These are phyloP conservation scores for Cornus suecica DNA, from an alignment of 148 eudicot genomes.

Conservation along the genomic window DNA sequence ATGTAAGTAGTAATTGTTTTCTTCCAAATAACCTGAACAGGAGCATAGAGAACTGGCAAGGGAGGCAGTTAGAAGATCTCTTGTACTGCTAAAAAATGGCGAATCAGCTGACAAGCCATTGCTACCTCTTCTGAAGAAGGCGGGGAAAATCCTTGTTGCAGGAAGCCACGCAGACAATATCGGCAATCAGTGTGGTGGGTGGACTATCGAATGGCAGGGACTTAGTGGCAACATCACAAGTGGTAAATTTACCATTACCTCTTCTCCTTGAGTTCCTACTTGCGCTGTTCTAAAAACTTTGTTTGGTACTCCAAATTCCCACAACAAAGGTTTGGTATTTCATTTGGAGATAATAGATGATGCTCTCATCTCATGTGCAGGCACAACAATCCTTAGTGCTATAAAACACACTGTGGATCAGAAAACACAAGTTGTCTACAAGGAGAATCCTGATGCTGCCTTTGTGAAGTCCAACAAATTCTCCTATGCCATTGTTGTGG, in stretches of 20 bases:
- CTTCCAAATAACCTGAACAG: constrained; percentile 21
- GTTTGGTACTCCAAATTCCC: too few relatives aligned
- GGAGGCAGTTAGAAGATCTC: constrained; percentile 55
- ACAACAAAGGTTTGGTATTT: too few relatives aligned
- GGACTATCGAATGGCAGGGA: constrained; percentile 60
- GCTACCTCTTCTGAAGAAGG: constrained; percentile 47
- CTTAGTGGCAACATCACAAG: constrained; percentile 36
- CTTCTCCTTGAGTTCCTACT: not conserved
- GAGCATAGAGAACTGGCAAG: constrained; percentile 49
- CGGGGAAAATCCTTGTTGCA: constrained; percentile 44
- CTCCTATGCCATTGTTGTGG: constrained; percentile 52
- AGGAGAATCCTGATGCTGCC: constrained; percentile 41
- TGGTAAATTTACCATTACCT: constrained; percentile 20
- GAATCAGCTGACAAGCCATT: constrained; percentile 31
- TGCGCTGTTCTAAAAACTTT: too few relatives aligned
- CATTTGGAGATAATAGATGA: not conserved
- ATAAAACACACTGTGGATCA: constrained; percentile 63
- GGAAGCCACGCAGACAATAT: constrained; percentile 51
- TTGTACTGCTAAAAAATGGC: constrained; percentile 51
- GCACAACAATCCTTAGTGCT: constrained; percentile 71
- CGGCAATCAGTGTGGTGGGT: constrained; percentile 58
- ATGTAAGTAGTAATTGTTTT: too few relatives aligned
- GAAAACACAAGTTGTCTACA: constrained; percentile 53
- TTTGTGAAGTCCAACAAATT: constrained; percentile 36
- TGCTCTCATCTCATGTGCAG: constrained; percentile 27